Percentiles rank a stretch among this genome's conserved stretches.
phyloP scores from a whole-genome alignment of 768 basidiomycete genomes.

The Termitomyces bulborhizus region DNA sequence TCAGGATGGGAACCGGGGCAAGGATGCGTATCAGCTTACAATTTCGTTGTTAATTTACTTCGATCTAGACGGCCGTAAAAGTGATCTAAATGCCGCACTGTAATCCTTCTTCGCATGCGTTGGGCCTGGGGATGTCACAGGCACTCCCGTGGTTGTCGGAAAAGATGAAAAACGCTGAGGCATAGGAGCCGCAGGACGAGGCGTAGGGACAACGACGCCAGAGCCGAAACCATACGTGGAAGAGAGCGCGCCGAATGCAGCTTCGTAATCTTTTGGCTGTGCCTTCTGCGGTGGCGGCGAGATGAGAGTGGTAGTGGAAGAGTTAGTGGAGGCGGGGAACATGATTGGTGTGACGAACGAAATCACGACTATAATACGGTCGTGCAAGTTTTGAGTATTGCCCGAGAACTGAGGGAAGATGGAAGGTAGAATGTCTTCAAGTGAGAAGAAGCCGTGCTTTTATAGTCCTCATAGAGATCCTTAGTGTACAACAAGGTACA shows the following conservation, averaged over 20 bases:
- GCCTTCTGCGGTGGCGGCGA: background rate
- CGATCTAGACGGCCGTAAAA: background rate
- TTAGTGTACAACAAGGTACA: background rate
- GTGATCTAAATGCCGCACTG: conserved; percentile 7
- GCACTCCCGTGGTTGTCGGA: background rate
- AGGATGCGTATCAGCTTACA: background rate
- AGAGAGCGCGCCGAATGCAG: conserved; percentile 16
- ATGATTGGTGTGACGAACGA: background rate
- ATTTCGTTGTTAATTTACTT: background rate
- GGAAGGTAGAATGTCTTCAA: too few species aligned
- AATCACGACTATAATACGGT: too few species aligned
- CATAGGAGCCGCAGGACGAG: background rate
- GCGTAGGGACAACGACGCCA: background rate
- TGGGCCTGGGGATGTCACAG: background rate
- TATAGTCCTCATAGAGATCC: background rate
- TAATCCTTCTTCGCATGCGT: conserved; percentile 7
- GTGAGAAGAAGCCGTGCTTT: background rate
- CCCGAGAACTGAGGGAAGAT: background rate
- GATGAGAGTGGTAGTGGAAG: conserved; percentile 6
- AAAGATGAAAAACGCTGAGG: background rate
- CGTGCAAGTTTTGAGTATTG: too few species aligned
- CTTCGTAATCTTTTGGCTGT: conserved; percentile 16
- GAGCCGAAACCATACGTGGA: conserved; percentile 17
- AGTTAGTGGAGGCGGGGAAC: conserved; percentile 5
- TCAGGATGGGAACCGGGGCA: background rate